Evolutionary conservation across 257 asterid species (phyloP).

Genomic region (Galeopsis tetrahit): DNA sequence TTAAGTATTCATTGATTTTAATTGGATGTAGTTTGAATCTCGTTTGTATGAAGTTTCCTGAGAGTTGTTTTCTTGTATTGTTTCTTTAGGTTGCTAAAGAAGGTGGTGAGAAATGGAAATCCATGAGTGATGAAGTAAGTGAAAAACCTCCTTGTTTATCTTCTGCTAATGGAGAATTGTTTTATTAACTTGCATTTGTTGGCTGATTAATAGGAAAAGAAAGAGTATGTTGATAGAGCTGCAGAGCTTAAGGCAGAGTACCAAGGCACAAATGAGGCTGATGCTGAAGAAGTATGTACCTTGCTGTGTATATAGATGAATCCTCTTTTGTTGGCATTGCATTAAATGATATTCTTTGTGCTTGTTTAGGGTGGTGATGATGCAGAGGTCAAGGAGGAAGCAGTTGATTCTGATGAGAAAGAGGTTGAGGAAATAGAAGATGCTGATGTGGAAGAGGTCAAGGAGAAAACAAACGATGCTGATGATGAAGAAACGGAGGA

Average conservation of each 20-base stretch:
- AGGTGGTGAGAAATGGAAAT: conserved; percentile 86
- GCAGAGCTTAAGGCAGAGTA: conserved; percentile 81
- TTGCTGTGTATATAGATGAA: background rate
- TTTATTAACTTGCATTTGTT: background rate
- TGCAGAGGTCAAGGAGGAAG: conserved; percentile 27
- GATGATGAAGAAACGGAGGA: conserved; percentile 34
- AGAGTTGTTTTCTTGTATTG: background rate
- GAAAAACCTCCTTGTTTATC: background rate
- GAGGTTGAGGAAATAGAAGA: conserved; percentile 40
- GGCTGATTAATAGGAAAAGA: conserved; percentile 55
- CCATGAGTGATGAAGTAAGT: conserved; percentile 73
- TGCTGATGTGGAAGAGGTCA: conserved; percentile 19
- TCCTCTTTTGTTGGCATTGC: background rate
- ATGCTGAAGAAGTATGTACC: conserved; percentile 42
- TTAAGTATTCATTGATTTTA: background rate
- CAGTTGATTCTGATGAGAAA: conserved; percentile 30
- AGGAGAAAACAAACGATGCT: conserved; percentile 32
- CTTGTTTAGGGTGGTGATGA: conserved; percentile 43
- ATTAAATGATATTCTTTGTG: background rate
- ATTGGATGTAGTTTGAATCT: background rate
- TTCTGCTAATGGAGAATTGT: background rate
- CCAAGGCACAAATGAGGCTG: conserved; percentile 40
- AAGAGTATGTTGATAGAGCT: conserved; percentile 64
- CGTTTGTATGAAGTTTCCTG: background rate
- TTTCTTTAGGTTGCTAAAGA: conserved; percentile 71